Evolutionary conservation across 2,329 filamentous ascomycete species (phyloP).

Genomic region (Pseudomassariella vexata): DNA sequence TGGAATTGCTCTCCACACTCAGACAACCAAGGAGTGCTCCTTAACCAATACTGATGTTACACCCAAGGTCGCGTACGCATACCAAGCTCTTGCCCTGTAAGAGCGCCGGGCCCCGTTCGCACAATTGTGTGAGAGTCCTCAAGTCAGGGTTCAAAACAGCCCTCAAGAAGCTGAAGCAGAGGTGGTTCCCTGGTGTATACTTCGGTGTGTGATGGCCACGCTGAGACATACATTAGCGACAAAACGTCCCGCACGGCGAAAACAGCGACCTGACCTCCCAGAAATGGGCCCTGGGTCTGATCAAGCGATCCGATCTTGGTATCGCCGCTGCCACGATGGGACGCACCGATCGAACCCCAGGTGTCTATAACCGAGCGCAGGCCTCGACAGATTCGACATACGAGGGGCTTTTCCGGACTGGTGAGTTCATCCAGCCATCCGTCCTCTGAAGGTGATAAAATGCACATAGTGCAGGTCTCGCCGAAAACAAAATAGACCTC

Average conservation of each 20-base stretch:
- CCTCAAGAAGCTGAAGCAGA: neutral
- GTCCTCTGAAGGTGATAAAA: no score
- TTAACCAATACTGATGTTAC: constrained; percentile 4
- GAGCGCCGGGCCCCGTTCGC: constrained; percentile 2
- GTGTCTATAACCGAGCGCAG: neutral
- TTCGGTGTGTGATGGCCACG: constrained; percentile 2
- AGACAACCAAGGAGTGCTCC: constrained; percentile 1
- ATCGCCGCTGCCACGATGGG: neutral
- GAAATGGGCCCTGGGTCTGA: constrained; percentile 2
- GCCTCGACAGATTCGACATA: neutral
- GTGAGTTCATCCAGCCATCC: constrained; percentile 4
- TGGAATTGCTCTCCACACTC: neutral
- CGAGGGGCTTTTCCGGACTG: neutral
- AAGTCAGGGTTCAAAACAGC: neutral
- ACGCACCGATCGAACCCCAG: neutral
- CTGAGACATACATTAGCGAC: constrained; percentile 1
- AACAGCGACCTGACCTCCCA: no score
- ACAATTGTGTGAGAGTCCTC: constrained; percentile 1
- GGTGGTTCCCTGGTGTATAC: neutral
- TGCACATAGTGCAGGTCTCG: no score
- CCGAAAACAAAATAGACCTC: no score
- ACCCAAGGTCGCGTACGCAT: constrained; percentile 2
- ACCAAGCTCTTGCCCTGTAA: constrained; percentile 1
- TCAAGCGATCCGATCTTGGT: neutral
- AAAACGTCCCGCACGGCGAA: no score